A percentile compares a stretch with the other conserved stretches of the same genome.
Conservation (phyloP, 140 eudicot species). For the Flaveria floridana region DNA sequence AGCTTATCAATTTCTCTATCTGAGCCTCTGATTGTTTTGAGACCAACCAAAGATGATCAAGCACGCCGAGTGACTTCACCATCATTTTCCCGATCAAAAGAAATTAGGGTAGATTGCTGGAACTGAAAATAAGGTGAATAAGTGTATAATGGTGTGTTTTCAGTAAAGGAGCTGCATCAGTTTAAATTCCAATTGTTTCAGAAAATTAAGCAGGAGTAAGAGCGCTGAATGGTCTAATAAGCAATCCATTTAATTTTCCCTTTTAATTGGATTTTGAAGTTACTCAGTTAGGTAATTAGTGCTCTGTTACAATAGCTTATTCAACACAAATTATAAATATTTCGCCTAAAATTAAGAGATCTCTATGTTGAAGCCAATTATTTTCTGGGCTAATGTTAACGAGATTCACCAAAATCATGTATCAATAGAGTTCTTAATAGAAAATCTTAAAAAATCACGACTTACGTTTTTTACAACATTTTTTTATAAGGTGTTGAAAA, state of each 20-base stretch:
- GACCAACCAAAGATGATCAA: background rate
- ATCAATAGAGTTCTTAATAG: background rate
- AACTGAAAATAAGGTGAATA: background rate
- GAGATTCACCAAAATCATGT: background rate
- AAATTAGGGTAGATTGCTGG: background rate
- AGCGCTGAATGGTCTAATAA: background rate
- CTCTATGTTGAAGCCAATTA: slow-evolving; percentile 3
- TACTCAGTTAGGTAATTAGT: background rate
- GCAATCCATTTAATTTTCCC: background rate
- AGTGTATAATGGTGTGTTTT: background rate
- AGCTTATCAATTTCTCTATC: background rate
- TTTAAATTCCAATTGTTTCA: background rate
- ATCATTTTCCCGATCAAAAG: background rate
- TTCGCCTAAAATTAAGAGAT: background rate
- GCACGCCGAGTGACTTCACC: background rate
- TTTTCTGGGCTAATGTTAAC: background rate
- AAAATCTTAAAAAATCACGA: background rate
- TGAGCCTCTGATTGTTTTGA: background rate
- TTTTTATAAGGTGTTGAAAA: background rate
- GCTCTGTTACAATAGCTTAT: background rate
- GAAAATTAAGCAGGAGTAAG: background rate
- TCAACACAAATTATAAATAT: background rate
- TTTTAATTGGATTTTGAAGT: background rate
- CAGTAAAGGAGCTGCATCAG: too few species aligned
- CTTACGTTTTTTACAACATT: background rate